Evolutionary conservation across 176 grass and related monocot genomes (phyloP).

Genomic region (Avena insularis): DNA sequence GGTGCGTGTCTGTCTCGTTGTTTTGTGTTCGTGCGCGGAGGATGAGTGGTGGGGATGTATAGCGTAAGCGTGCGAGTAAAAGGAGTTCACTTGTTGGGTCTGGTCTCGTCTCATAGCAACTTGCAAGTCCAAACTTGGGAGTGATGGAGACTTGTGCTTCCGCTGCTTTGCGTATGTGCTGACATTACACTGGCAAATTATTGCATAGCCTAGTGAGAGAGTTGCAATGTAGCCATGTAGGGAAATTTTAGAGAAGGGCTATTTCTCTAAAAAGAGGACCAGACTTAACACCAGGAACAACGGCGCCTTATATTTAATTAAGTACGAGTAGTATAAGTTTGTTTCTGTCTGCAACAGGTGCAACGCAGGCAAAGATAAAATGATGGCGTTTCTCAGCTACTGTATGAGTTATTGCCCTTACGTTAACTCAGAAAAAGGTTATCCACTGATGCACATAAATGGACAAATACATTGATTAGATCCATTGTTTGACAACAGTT

Average conservation of each 20-base stretch:
- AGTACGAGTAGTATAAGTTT: background rate
- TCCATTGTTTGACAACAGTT: constrained; percentile 23
- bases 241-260: background rate
- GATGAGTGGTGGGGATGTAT: background rate
- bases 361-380: background rate
- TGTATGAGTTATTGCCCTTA: background rate
- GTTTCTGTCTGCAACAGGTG: background rate
- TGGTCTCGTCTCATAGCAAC: background rate
- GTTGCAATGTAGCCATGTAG: background rate
- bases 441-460: background rate
- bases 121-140: background rate
- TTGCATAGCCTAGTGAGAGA: background rate
- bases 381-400: background rate
- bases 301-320: no score
- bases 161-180: background rate
- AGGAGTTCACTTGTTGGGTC: background rate
- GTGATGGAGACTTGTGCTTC: background rate
- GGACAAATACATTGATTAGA: background rate
- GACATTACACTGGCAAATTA: background rate
- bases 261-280: background rate
- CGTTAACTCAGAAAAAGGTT: background rate
- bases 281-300: no score
- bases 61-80: background rate
- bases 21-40: background rate
- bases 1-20: constrained; percentile 10